Conservation (phyloP, 2,329 filamentous ascomycete species). For the Lomentospora prolificans region DNA sequence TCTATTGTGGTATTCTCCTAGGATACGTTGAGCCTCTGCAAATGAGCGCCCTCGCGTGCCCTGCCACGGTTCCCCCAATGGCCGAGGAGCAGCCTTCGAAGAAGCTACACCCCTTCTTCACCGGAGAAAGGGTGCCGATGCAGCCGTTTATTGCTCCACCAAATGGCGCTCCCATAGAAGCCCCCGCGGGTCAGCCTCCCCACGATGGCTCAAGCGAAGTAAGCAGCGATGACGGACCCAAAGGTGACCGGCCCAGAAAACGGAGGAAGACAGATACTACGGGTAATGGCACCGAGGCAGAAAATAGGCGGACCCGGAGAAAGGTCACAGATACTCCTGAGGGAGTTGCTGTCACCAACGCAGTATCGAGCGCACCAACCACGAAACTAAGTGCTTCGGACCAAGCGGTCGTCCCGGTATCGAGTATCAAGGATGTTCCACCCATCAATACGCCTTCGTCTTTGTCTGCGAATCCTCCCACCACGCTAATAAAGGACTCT, state of each 20-base stretch:
- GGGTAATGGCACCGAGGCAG: constrained; percentile 18
- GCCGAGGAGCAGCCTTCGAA: constrained; percentile 24
- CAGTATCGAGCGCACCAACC: not conserved
- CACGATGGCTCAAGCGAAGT: constrained; percentile 16
- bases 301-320: constrained; percentile 17
- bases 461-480: too few species aligned
- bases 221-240: constrained; percentile 11
- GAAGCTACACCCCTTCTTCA: constrained; percentile 49
- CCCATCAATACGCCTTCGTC: too few species aligned
- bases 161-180: not conserved
- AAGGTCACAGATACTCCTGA: constrained; percentile 9
- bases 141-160: not conserved
- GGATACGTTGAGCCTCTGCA: not conserved
- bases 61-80: constrained; percentile 33
- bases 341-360: not conserved
- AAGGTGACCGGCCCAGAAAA: constrained; percentile 27
- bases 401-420: not conserved
- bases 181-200: not conserved
- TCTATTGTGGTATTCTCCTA: not conserved
- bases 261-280: constrained; percentile 28
- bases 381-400: not conserved
- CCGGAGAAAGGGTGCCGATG: constrained; percentile 9
- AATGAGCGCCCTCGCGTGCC: constrained; percentile 3
- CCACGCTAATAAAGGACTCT: too few species aligned
- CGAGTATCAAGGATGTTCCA: not conserved